Percentiles rank a stretch among this genome's conserved stretches.
Conservation (phyloP, 352 stramenopile species). For the Globisporangium canariense region DNA sequence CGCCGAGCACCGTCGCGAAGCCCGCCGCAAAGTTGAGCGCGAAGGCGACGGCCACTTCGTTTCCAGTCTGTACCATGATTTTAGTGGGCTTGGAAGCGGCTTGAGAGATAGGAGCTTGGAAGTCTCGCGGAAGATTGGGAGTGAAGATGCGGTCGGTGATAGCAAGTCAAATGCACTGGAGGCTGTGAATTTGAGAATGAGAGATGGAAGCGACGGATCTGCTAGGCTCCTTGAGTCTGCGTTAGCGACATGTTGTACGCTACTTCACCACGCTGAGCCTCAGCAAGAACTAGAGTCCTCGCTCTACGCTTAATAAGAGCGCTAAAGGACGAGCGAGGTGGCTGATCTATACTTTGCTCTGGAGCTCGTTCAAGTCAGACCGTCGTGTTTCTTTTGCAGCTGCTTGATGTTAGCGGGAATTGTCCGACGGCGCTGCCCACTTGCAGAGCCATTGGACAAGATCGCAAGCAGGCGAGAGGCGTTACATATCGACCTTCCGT, state of each 20-base stretch:
- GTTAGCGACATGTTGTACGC: neutral
- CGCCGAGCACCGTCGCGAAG: constrained; percentile 56
- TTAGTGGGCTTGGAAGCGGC: neutral
- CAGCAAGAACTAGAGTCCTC: neutral
- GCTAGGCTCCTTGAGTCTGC: neutral
- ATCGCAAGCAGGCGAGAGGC: neutral
- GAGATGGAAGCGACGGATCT: neutral
- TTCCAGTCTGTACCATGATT: constrained; percentile 34
- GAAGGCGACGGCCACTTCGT: constrained; percentile 36
- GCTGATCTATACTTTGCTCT: neutral
- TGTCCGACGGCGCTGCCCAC: neutral
- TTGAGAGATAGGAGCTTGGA: neutral
- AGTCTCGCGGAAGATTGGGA: neutral
- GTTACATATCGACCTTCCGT: neutral
- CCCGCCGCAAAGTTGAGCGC: constrained; percentile 54
- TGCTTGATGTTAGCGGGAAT: no score
- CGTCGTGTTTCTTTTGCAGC: no score
- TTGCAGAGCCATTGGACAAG: neutral
- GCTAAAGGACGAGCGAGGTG: neutral
- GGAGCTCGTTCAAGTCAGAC: no score
- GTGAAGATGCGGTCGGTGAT: neutral
- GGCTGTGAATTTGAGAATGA: constrained; percentile 9
- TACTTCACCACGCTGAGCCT: neutral
- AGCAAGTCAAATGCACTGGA: neutral
- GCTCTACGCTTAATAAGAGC: no score